Evolutionary conservation across 805 yeast genomes (phyloP).

Genomic region (Schizosaccharomyces lindneri): DNA sequence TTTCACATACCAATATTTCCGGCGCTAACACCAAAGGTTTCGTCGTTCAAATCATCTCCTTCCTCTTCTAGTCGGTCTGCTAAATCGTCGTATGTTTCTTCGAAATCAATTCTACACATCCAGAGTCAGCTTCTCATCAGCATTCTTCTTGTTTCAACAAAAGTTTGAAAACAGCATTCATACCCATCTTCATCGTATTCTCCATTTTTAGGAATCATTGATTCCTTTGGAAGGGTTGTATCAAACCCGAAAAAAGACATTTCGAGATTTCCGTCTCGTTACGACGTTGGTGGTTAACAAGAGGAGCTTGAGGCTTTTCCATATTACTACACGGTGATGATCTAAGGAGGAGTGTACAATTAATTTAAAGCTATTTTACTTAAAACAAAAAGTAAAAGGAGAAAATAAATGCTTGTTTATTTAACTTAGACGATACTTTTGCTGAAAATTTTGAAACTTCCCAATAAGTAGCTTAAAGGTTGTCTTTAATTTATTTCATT

Average conservation of each 20-base stretch:
- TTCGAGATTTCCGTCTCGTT: neutral
- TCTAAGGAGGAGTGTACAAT: too few species aligned
- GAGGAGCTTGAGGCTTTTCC: too few species aligned
- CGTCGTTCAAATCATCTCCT: constrained; percentile 60
- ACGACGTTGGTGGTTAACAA: neutral
- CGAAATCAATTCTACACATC: constrained; percentile 35
- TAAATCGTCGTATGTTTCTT: constrained; percentile 59
- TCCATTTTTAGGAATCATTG: neutral
- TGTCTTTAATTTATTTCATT: too few species aligned
- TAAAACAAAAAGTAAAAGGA: too few species aligned
- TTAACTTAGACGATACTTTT: too few species aligned
- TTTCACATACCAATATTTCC: constrained; percentile 17
- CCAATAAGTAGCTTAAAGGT: too few species aligned
- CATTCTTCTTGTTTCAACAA: constrained; percentile 3
- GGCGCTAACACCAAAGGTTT: constrained; percentile 38
- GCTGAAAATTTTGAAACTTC: too few species aligned
- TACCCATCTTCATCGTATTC: constrained; percentile 2
- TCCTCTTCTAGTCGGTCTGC: constrained; percentile 39
- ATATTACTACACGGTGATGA: too few species aligned
- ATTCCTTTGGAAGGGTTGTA: constrained; percentile 4
- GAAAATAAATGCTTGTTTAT: too few species aligned
- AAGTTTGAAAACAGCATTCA: neutral
- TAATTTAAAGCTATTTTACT: too few species aligned
- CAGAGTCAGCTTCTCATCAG: too few species aligned
- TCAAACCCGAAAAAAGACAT: constrained; percentile 10